Evolutionary conservation across 257 asterid genomes (phyloP).

Genomic region (Thymus quinquecostatus): DNA sequence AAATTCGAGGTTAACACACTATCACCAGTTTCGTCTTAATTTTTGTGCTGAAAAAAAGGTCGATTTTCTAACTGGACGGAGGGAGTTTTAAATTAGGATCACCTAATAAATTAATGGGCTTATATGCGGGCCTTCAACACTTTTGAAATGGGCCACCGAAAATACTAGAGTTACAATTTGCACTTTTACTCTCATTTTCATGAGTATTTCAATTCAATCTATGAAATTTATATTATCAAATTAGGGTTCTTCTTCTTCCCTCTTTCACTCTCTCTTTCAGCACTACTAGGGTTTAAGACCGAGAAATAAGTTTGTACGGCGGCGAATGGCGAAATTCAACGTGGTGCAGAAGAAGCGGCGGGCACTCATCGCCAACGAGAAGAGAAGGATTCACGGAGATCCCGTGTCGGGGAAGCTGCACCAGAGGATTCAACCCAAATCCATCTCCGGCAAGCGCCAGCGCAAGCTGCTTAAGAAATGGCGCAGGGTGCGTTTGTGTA

Average conservation of each 20-base stretch:
- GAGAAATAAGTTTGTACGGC: slow-evolving; percentile 2
- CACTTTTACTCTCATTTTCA: too few species aligned
- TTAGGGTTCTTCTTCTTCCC: background rate
- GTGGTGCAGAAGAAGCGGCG: slow-evolving; percentile 74
- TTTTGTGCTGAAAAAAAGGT: too few species aligned
- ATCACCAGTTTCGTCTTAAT: too few species aligned
- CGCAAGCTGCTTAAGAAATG: slow-evolving; percentile 79
- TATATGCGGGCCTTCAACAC: too few species aligned
- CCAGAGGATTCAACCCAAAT: slow-evolving; percentile 49
- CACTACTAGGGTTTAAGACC: slow-evolving; percentile 35
- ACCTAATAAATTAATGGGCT: too few species aligned
- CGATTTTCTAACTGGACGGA: too few species aligned
- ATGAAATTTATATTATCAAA: background rate
- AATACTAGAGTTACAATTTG: too few species aligned
- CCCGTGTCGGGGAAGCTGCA: slow-evolving; percentile 59
- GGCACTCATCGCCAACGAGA: slow-evolving; percentile 53
- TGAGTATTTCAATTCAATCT: too few species aligned
- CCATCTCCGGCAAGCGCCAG: slow-evolving; percentile 89
- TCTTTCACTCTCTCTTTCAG: background rate
- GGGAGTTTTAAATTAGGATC: too few species aligned
- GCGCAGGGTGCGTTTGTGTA: slow-evolving; percentile 63
- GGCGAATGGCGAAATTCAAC: slow-evolving; percentile 71
- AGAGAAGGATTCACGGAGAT: slow-evolving; percentile 67
- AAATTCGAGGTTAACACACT: too few species aligned
- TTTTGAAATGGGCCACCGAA: too few species aligned